A percentile compares a stretch with the other conserved stretches of the same genome.
Conservation (phyloP, 164 flowering plant genomes). For the Amborella trichopoda region DNA sequence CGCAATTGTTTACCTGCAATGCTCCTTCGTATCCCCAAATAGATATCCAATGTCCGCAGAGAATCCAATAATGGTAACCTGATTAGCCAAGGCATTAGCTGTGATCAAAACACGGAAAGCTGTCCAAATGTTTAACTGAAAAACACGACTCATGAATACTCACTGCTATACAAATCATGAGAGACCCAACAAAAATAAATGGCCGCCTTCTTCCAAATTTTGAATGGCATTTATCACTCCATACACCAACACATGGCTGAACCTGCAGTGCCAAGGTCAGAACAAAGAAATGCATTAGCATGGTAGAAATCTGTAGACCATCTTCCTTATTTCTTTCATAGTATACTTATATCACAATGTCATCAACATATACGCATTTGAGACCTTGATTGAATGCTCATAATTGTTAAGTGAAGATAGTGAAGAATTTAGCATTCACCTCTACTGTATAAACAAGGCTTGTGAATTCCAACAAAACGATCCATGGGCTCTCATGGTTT, state of each 20-base stretch:
- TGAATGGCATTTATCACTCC: slow-evolving; percentile 98
- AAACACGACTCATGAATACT: slow-evolving; percentile 14
- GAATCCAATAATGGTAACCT: slow-evolving; percentile 97
- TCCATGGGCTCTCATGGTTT: too few species aligned
- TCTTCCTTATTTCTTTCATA: too few species aligned
- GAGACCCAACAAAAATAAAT: slow-evolving; percentile 76
- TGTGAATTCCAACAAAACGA: too few species aligned
- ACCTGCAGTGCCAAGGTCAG: slow-evolving; percentile 68
- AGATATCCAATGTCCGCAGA: slow-evolving; percentile 99
- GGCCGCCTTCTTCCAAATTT: slow-evolving; percentile 97
- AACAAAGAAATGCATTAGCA: too few species aligned
- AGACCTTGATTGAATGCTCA: too few species aligned
- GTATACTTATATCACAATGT: too few species aligned
- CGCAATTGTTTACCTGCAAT: slow-evolving; percentile 59
- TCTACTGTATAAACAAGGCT: too few species aligned
- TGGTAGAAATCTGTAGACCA: too few species aligned
- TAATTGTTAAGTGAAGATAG: too few species aligned
- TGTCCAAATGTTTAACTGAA: not conserved
- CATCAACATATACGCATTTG: too few species aligned
- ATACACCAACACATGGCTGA: slow-evolving; percentile 99
- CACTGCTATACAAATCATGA: slow-evolving; percentile 85
- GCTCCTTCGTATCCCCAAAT: slow-evolving; percentile 81
- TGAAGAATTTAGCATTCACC: too few species aligned
- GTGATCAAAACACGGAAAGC: too few species aligned
- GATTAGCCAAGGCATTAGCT: slow-evolving; percentile 27